Percentiles rank a stretch among this genome's conserved stretches.
These are phyloP conservation scores for Cladosporium sp. DNA, from an alignment of 2,329 filamentous ascomycete species.

Conservation along the genomic window DNA sequence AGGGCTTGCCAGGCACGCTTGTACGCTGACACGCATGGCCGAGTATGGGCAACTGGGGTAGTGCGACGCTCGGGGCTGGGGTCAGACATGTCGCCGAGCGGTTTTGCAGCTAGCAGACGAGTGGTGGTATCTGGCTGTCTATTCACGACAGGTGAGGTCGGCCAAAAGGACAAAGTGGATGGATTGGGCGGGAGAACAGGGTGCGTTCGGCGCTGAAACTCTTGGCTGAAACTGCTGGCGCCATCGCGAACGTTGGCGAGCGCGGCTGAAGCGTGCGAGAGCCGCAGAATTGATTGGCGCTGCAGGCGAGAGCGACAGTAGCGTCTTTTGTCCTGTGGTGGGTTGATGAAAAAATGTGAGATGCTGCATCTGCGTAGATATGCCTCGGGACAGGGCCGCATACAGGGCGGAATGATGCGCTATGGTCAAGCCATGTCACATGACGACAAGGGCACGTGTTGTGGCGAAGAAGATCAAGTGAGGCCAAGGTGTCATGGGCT, in stretches of 20 bases:
- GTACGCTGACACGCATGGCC: conserved; percentile 5
- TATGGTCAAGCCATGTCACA: neutral
- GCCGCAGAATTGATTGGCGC: conserved; percentile 8
- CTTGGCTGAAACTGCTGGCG: conserved; percentile 18
- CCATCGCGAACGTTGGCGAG: conserved; percentile 6
- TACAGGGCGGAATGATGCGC: neutral
- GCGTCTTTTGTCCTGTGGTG: neutral
- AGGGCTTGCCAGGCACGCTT: neutral
- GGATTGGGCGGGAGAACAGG: neutral
- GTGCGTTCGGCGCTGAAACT: conserved; percentile 5
- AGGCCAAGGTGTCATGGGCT: neutral
- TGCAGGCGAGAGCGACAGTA: neutral
- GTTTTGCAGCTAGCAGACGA: neutral
- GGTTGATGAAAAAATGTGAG: neutral
- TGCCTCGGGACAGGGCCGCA: neutral
- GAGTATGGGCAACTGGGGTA: conserved; percentile 11
- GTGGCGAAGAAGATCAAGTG: neutral
- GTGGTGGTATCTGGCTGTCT: conserved; percentile 1
- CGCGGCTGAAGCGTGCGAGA: conserved; percentile 3
- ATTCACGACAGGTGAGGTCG: conserved; percentile 2
- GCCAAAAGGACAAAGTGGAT: neutral
- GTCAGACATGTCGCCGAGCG: conserved; percentile 14
- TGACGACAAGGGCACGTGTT: neutral
- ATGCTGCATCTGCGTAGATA: neutral
- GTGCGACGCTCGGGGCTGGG: conserved; percentile 1